These are phyloP conservation scores for Prorocentrum cordatum DNA, from an alignment of 169 alveolate species.

Conservation along the genomic window DNA sequence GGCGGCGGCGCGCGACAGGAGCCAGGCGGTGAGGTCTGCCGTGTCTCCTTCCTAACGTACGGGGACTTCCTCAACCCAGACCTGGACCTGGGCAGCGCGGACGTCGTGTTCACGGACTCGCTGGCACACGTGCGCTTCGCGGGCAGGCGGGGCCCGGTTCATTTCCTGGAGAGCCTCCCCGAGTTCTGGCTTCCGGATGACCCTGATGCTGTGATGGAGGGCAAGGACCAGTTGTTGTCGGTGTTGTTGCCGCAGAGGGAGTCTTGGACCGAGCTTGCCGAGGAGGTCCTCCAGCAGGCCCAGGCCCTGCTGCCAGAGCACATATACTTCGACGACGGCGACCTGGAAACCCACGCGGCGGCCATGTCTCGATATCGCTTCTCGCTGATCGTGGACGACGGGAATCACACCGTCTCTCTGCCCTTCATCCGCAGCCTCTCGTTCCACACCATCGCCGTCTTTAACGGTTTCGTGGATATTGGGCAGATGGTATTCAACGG, in stretches of 20 bases:
- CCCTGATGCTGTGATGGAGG: slow-evolving; percentile 5
- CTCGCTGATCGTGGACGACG: background rate
- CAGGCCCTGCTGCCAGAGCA: slow-evolving; percentile 37
- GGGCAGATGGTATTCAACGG: background rate
- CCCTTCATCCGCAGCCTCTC: slow-evolving; percentile 3
- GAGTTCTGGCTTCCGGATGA: slow-evolving; percentile 27
- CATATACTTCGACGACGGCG: slow-evolving; percentile 43
- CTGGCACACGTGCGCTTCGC: slow-evolving; percentile 35
- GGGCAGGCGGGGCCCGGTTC: background rate
- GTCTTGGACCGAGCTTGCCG: background rate
- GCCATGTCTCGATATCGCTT: background rate
- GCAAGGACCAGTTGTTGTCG: slow-evolving; percentile 12
- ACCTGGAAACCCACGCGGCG: background rate
- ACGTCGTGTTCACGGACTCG: slow-evolving; percentile 41
- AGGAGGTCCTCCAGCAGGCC: slow-evolving; percentile 7
- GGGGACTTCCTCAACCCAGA: no score
- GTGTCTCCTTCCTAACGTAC: no score
- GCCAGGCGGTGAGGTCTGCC: no score
- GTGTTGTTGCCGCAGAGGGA: slow-evolving; percentile 19
- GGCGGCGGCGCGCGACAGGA: no score
- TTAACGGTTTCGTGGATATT: slow-evolving; percentile 52
- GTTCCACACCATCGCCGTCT: slow-evolving; percentile 57
- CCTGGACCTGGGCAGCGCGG: background rate
- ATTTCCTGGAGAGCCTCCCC: slow-evolving; percentile 47
- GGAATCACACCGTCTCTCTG: slow-evolving; percentile 9